Percentiles rank a stretch among this genome's conserved stretches.
These are phyloP conservation scores for Rubia yunnanensis DNA, from an alignment of 257 asterid species.

Conservation along the genomic window DNA sequence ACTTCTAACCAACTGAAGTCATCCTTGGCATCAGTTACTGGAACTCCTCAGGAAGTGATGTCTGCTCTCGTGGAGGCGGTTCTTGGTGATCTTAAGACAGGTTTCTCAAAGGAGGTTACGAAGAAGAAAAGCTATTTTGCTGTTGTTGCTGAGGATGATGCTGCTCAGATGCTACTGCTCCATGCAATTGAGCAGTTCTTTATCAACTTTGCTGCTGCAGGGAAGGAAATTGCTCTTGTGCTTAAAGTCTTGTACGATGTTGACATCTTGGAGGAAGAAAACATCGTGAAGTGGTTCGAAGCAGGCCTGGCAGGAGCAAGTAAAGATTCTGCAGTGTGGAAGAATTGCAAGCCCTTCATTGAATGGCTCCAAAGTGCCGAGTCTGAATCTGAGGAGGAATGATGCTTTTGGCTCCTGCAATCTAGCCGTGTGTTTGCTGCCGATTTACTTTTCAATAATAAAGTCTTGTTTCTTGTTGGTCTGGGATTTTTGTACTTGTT, in stretches of 20 bases:
- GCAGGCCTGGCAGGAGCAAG: slow-evolving; percentile 17
- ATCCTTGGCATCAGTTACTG: slow-evolving; percentile 22
- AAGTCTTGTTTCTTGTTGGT: neutral
- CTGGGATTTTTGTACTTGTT: neutral
- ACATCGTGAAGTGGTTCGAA: slow-evolving; percentile 28
- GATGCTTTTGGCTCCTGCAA: neutral
- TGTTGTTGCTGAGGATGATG: slow-evolving; percentile 18
- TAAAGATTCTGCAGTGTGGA: slow-evolving; percentile 27
- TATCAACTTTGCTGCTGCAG: slow-evolving; percentile 13
- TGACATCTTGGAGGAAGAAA: slow-evolving; percentile 35
- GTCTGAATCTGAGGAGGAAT: slow-evolving; percentile 34
- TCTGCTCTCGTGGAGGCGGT: slow-evolving; percentile 28
- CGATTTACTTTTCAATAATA: neutral
- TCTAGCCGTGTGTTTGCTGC: neutral
- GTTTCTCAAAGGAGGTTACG: slow-evolving; percentile 28
- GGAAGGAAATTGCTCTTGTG: slow-evolving; percentile 32
- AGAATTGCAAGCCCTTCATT: slow-evolving; percentile 27
- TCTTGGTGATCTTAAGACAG: slow-evolving; percentile 24
- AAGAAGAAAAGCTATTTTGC: slow-evolving; percentile 28
- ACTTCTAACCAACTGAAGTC: slow-evolving; percentile 17
- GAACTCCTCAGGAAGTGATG: slow-evolving; percentile 28
- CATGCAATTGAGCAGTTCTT: slow-evolving; percentile 26
- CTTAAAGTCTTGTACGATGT: slow-evolving; percentile 31
- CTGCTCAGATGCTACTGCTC: slow-evolving; percentile 22
- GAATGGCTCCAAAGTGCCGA: slow-evolving; percentile 40